Evolutionary conservation across 2,329 filamentous ascomycete species (phyloP).

Genomic region (Ploettnerulaceae sp.): DNA sequence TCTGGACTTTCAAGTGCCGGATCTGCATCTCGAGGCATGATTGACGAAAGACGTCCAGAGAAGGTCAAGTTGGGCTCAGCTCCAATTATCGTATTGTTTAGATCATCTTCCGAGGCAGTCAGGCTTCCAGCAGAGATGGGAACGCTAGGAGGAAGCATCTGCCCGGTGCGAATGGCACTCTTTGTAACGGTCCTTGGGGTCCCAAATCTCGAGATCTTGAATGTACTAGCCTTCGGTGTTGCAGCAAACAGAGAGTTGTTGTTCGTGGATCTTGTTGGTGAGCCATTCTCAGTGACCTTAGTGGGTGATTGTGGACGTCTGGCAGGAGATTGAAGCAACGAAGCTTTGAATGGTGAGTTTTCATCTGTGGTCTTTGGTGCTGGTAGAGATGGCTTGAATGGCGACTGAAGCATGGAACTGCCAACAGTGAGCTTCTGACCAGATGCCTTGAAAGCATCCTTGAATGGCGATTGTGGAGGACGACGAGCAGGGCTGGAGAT

Average conservation of each 20-base stretch:
- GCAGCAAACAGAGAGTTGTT: slow-evolving; percentile 18
- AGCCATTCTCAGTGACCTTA: slow-evolving; percentile 30
- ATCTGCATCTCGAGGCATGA: slow-evolving; percentile 36
- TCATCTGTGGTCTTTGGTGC: slow-evolving; percentile 19
- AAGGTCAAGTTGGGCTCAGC: slow-evolving; percentile 29
- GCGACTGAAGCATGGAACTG: slow-evolving; percentile 28
- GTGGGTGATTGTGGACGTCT: slow-evolving; percentile 32
- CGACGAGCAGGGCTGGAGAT: slow-evolving; percentile 54
- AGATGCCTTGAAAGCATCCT: slow-evolving; percentile 52
- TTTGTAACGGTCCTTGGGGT: slow-evolving; percentile 30
- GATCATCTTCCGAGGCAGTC: background rate
- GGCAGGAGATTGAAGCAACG: slow-evolving; percentile 33
- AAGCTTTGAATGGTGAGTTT: slow-evolving; percentile 27
- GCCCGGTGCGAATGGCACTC: slow-evolving; percentile 23
- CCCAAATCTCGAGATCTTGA: slow-evolving; percentile 32
- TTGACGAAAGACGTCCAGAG: slow-evolving; percentile 37
- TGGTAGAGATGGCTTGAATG: slow-evolving; percentile 30
- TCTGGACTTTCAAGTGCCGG: slow-evolving; percentile 19
- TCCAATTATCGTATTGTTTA: background rate
- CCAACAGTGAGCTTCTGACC: slow-evolving; percentile 42
- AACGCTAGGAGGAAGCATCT: slow-evolving; percentile 21
- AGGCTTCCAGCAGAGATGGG: slow-evolving; percentile 11
- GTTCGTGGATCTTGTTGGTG: slow-evolving; percentile 24
- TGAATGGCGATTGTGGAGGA: slow-evolving; percentile 47
- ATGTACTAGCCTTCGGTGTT: slow-evolving; percentile 29